Percentiles rank a stretch among this genome's conserved stretches.
These are phyloP conservation scores for Colletotrichum tanaceti DNA, from an alignment of 2,329 filamentous ascomycete species.

Conservation along the genomic window DNA sequence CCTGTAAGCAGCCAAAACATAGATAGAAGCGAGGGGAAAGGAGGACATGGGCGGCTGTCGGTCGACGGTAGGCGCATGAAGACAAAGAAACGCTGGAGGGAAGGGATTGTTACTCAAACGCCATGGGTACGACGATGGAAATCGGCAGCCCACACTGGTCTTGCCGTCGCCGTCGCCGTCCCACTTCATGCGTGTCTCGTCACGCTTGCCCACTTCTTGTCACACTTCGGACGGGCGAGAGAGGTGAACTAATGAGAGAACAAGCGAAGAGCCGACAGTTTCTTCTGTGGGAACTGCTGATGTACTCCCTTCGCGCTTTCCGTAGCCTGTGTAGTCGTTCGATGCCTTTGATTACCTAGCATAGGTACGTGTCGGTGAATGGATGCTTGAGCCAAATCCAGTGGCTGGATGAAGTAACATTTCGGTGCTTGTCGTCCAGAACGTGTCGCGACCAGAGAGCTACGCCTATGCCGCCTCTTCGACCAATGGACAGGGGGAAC, in stretches of 20 bases:
- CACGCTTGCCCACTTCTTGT: background rate
- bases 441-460: no score
- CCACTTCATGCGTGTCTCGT: slow-evolving; percentile 20
- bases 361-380: background rate
- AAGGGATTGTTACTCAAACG: slow-evolving; percentile 10
- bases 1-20: slow-evolving; percentile 17
- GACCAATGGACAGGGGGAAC: background rate
- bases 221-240: background rate
- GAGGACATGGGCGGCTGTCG: background rate
- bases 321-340: background rate
- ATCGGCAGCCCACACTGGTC: slow-evolving; percentile 17
- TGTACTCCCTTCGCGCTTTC: background rate
- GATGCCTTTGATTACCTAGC: background rate
- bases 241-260: slow-evolving; percentile 14
- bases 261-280: slow-evolving; percentile 10
- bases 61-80: slow-evolving; percentile 5
- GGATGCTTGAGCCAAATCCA: no score
- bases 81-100: slow-evolving; percentile 8
- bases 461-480: background rate
- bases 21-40: background rate
- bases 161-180: slow-evolving; percentile 6
- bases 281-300: background rate
- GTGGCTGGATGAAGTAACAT: background rate
- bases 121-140: slow-evolving; percentile 19
- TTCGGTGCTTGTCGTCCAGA: background rate